These are phyloP conservation scores for Alternaria arbusti DNA, from an alignment of 2,329 filamentous ascomycete genomes.

Conservation along the genomic window DNA sequence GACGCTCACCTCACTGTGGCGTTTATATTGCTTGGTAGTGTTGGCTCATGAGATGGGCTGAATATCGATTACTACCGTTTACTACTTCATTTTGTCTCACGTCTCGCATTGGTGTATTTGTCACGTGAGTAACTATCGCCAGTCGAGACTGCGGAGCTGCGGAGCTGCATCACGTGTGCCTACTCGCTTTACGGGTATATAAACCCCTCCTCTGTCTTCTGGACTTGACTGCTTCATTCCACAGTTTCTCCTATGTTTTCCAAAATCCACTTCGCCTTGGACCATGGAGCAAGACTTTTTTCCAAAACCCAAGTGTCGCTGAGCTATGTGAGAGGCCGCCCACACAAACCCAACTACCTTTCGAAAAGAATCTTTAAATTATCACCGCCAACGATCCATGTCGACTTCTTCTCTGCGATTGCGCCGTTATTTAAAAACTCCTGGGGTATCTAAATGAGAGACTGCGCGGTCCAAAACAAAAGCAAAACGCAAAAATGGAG, in stretches of 20 bases:
- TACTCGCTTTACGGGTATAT: neutral
- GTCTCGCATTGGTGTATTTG: neutral
- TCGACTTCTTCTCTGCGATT: neutral
- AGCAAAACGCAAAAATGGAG: no score
- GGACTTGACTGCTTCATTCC: neutral
- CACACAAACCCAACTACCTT: neutral
- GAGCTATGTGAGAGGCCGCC: neutral
- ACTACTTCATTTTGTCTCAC: neutral
- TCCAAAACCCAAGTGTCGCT: no score
- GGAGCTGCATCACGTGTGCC: neutral
- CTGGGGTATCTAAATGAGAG: no score
- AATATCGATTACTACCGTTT: neutral
- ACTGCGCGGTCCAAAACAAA: neutral
- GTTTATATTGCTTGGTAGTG: neutral
- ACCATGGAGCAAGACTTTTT: no score
- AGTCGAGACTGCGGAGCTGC: neutral
- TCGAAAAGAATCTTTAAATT: neutral
- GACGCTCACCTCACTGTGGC: neutral
- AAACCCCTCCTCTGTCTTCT: neutral
- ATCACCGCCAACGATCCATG: rapidly evolving
- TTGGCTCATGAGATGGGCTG: neutral
- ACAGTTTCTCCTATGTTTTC: neutral
- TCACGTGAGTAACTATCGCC: neutral
- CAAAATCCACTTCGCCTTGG: no score
- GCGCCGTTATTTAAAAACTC: no score